Percentiles rank a stretch among this genome's conserved stretches.
Conservation (phyloP, 768 basidiomycete species). For the Basidioascus undulatus region DNA sequence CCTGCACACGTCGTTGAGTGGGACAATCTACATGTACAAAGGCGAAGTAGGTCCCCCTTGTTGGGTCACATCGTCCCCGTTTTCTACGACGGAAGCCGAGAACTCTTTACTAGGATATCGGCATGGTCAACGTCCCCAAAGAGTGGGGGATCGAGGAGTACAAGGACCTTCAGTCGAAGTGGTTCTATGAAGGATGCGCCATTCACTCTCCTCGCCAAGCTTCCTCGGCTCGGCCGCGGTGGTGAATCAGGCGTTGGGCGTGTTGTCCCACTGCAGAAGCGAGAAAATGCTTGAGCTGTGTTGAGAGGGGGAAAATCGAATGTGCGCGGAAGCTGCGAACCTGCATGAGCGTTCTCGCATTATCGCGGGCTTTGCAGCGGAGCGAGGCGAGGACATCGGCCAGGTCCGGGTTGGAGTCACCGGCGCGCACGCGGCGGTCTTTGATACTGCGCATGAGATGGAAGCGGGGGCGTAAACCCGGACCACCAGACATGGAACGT, state of each 20-base stretch:
- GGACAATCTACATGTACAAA: slow-evolving; percentile 50
- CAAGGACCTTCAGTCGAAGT: slow-evolving; percentile 39
- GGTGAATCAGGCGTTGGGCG: too few relatives aligned
- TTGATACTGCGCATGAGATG: too few relatives aligned
- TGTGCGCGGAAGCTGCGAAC: too few relatives aligned
- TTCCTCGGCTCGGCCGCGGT: too few relatives aligned
- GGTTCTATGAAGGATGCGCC: too few relatives aligned
- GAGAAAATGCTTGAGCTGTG: slow-evolving; percentile 42
- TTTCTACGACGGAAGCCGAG: slow-evolving; percentile 1
- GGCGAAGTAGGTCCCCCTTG: slow-evolving; percentile 17
- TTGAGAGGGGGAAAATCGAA: too few relatives aligned
- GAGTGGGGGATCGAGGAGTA: slow-evolving; percentile 46
- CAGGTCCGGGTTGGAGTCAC: too few relatives aligned
- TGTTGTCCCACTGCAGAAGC: too few relatives aligned
- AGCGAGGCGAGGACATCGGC: too few relatives aligned
- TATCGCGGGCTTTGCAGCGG: slow-evolving; percentile 16
- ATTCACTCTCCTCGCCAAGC: too few relatives aligned
- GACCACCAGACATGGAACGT: neutral
- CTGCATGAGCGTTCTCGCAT: neutral
- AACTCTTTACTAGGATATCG: slow-evolving; percentile 46
- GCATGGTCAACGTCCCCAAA: slow-evolving; percentile 23
- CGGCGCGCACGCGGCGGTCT: too few relatives aligned
- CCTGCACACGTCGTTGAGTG: slow-evolving; percentile 34
- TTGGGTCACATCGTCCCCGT: neutral
- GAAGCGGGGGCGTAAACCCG: neutral